Base-by-base conservation (phyloP, 495 filamentous ascomycete genomes). In the Xylaria telfairii region DNA sequence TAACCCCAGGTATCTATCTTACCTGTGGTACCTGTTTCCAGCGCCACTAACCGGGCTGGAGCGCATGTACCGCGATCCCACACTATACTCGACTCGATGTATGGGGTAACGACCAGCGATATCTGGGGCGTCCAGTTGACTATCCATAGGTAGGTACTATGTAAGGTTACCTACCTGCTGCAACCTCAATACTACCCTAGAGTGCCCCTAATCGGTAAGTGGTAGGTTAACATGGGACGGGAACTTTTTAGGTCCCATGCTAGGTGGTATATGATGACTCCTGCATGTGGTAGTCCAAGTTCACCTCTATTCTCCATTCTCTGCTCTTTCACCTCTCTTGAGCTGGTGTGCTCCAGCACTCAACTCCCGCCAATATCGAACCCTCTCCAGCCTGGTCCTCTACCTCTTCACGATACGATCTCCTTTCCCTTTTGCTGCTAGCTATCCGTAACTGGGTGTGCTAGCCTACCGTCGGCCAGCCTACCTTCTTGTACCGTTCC, bases 271-370 rank as follows among this genome's bases (percentile, higher is more conserved):
- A 34, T 30, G 30, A 59, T 59, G 30, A 12, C 30, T 59, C 54
- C 54, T 32, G 15, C n/a, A n/a, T n/a, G 44, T 46, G 41, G 46
- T 51, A 49, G 39, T 62, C 39, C n/a, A 26, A 37, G 46, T 41
- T 65, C 63, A 53, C 46, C 46, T 65, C 17, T 24, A 28, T 53
- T 41, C 46, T 65, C 17, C 21, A 28, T 53, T 21, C 44, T 49
- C 62, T 51, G 28, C 26, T 65, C 19, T 44, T n/a, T 49, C 37
- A 51, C 61, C 28, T 46, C 42, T 69, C 67, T 46, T 30, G 67
- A 69, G 67, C 42, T 60, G 54, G 44, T 34, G 67, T 60, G 67
- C 67, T 62, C 56, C 34, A 62, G 67, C 67, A 61, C 67, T 69
- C 44, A 53, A 26, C 64, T 53, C 64, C 28, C 60, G 13, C 13